phyloP scores from a whole-genome alignment of 129 eudicot species.

The Scalesia atractyloides region DNA sequence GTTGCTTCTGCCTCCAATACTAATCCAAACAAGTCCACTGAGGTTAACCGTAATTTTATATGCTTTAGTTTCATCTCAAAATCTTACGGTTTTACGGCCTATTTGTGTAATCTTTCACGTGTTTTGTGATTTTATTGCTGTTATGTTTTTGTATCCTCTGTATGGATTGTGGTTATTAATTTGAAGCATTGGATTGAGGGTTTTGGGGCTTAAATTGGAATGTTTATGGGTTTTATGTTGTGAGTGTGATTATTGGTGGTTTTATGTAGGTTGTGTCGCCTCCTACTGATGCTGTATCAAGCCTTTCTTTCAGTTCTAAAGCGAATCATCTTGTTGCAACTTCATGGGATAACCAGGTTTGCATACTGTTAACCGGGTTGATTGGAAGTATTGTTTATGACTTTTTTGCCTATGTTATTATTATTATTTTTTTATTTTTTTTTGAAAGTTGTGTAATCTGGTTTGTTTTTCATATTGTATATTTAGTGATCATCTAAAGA shows the following conservation, averaged over 20 bases:
- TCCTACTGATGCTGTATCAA: constrained; percentile 75
- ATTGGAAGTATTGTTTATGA: not conserved
- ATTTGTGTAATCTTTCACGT: not conserved
- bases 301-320: constrained; percentile 81
- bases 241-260: not conserved
- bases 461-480: constrained; percentile 18
- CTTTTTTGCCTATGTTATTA: no score
- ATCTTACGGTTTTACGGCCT: not conserved
- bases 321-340: constrained; percentile 76
- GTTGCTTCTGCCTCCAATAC: constrained; percentile 39
- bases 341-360: constrained; percentile 98
- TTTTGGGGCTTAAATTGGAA: not conserved
- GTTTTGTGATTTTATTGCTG: not conserved
- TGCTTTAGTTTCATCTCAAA: not conserved
- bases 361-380: not conserved
- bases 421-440: no score
- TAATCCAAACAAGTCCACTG: constrained; percentile 67
- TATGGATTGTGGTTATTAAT: constrained; percentile 5
- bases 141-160: not conserved
- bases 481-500: not conserved
- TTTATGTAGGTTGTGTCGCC: constrained; percentile 60
- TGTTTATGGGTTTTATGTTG: no score
- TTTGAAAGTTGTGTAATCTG: not conserved
- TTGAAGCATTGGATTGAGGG: constrained; percentile 1
- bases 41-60: constrained; percentile 33